phyloP scores from a whole-genome alignment of 139 green algal genomes.

The Chlamydomonas asymmetrica region DNA sequence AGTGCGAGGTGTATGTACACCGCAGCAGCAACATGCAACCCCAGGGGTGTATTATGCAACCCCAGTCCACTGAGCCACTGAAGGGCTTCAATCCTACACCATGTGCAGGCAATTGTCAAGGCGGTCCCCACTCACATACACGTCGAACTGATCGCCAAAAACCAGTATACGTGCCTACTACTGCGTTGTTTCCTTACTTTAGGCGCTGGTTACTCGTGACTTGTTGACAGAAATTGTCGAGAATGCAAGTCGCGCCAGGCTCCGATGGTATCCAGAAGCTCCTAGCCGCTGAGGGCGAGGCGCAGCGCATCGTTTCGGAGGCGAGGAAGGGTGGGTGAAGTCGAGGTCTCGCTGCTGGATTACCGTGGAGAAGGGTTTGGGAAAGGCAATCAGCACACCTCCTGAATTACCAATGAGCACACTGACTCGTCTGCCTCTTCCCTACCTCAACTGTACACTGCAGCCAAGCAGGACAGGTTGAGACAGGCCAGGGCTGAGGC shows the following conservation, averaged over 20 bases:
- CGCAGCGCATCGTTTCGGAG: constrained; percentile 81
- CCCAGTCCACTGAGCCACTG: too few relatives aligned
- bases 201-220: too few relatives aligned
- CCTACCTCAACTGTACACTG: not conserved
- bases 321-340: constrained; percentile 73
- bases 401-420: not conserved
- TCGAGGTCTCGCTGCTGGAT: not conserved
- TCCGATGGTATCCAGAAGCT: constrained; percentile 91
- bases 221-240: too few relatives aligned
- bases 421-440: constrained; percentile 1
- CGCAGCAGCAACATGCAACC: too few relatives aligned
- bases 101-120: too few relatives aligned
- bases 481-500: constrained; percentile 85
- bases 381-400: not conserved
- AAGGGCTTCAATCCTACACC: too few relatives aligned
- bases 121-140: too few relatives aligned
- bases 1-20: too few relatives aligned
- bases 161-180: too few relatives aligned
- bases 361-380: not conserved
- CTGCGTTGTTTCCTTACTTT: too few relatives aligned
- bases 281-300: constrained; percentile 87
- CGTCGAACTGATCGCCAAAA: too few relatives aligned
- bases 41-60: too few relatives aligned
- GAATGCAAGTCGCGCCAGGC: constrained; percentile 67
- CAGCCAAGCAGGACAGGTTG: constrained; percentile 79